Evolutionary conservation across 2,329 filamentous ascomycete species (phyloP).

Genomic region (Cytospora piceae): DNA sequence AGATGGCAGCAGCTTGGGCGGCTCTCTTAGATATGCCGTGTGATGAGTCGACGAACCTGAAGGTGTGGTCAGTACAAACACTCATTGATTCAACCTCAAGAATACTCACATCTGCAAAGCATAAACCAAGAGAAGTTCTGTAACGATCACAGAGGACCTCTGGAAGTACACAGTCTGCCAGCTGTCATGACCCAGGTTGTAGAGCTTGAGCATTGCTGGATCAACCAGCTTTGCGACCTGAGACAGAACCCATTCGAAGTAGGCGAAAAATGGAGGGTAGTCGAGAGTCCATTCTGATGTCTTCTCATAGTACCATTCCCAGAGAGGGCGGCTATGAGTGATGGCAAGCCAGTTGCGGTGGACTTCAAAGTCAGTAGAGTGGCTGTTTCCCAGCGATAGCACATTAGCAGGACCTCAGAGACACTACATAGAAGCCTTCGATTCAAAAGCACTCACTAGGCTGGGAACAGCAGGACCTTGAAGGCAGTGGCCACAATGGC

Average conservation of each 20-base stretch:
- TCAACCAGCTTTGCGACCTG: constrained; percentile 78
- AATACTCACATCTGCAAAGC: constrained; percentile 71
- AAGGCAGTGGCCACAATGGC: constrained; percentile 84
- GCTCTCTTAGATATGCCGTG: constrained; percentile 68
- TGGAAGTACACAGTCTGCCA: constrained; percentile 97
- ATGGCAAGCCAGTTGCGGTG: constrained; percentile 99
- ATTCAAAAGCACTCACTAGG: constrained; percentile 71
- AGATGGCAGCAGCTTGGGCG: constrained; percentile 84
- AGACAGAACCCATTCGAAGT: constrained; percentile 92
- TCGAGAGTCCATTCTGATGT: constrained; percentile 99
- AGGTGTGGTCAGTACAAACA: constrained; percentile 4
- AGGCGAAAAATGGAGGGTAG: constrained; percentile 97
- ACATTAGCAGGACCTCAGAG: constrained; percentile 25
- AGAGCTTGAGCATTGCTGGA: constrained; percentile 77
- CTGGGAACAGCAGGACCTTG: constrained; percentile 90
- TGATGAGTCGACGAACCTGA: constrained; percentile 75
- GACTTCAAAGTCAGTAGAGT: constrained; percentile 98
- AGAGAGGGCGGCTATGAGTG: constrained; percentile 82
- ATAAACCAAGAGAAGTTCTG: constrained; percentile 82
- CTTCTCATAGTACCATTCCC: constrained; percentile 95
- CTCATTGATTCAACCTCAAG: not conserved
- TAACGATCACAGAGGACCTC: constrained; percentile 80
- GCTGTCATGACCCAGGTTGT: constrained; percentile 83
- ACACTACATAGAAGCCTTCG: not conserved
- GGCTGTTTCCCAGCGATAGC: constrained; percentile 58